These are phyloP conservation scores for Prunus yedoensis DNA, from an alignment of 331 rosid genomes.

Conservation along the genomic window DNA sequence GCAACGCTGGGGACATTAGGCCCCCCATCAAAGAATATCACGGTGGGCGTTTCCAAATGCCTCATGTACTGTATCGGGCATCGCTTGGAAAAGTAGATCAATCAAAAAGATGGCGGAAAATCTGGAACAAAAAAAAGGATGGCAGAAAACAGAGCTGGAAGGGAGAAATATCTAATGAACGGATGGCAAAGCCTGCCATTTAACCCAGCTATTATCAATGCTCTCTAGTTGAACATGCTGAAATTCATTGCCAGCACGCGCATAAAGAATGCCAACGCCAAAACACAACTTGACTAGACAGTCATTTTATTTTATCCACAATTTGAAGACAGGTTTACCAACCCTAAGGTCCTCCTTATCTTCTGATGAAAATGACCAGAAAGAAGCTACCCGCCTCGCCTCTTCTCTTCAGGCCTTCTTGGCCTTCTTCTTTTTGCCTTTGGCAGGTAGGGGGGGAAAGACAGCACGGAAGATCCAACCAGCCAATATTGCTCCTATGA, in stretches of 20 bases:
- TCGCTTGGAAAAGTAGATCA: too few relatives aligned
- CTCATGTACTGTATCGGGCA: too few relatives aligned
- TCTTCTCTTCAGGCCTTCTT: constrained; percentile 47
- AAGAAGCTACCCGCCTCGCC: neutral
- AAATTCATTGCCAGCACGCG: neutral
- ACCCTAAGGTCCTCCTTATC: neutral
- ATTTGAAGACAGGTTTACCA: neutral
- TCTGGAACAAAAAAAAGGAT: too few relatives aligned
- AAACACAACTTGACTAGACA: neutral
- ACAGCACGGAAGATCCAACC: constrained; percentile 64
- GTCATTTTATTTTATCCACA: constrained; percentile 6
- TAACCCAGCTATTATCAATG: too few relatives aligned
- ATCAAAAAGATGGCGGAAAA: too few relatives aligned
- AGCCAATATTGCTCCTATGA: constrained; percentile 68
- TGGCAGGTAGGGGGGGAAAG: constrained; percentile 43
- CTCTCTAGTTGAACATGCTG: too few relatives aligned
- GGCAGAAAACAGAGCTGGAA: too few relatives aligned
- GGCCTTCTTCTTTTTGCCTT: constrained; percentile 37
- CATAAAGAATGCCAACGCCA: neutral
- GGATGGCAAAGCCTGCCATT: too few relatives aligned
- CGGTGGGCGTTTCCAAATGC: too few relatives aligned
- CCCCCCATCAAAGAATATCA: too few relatives aligned
- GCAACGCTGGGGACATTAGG: too few relatives aligned
- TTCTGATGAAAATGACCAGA: neutral
- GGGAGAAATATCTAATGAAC: too few relatives aligned